phyloP scores from a whole-genome alignment of 2,329 filamentous ascomycete genomes.

The Trichoderma atroviride region DNA sequence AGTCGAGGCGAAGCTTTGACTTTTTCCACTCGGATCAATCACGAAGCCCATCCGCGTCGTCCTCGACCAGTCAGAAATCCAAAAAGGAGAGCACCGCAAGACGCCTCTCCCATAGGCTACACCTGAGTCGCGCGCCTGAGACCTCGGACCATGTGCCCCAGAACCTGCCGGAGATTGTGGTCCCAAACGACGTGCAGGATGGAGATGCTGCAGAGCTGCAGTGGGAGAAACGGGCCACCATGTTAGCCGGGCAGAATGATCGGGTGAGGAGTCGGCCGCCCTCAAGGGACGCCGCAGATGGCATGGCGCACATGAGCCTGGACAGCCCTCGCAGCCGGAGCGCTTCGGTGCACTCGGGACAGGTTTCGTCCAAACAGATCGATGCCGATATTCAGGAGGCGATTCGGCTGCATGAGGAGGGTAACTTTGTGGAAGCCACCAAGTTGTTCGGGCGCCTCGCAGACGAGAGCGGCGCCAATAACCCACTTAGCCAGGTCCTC shows the following conservation, averaged over 20 bases:
- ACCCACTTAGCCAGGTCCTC: slow-evolving; percentile 91
- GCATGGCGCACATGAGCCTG: slow-evolving; percentile 36
- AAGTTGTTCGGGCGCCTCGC: slow-evolving; percentile 81
- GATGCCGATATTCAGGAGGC: slow-evolving; percentile 86
- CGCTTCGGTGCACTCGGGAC: slow-evolving; percentile 31
- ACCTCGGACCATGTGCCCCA: slow-evolving; percentile 75
- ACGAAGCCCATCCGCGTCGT: slow-evolving; percentile 53
- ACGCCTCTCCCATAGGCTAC: slow-evolving; percentile 70
- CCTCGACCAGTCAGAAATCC: slow-evolving; percentile 42
- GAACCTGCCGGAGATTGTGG: slow-evolving; percentile 74
- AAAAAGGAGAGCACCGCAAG: slow-evolving; percentile 42
- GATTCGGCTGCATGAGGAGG: slow-evolving; percentile 88
- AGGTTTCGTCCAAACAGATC: slow-evolving; percentile 54
- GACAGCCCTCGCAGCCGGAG: slow-evolving; percentile 28
- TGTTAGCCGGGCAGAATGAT: slow-evolving; percentile 70
- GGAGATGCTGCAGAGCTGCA: slow-evolving; percentile 62
- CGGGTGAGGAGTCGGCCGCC: slow-evolving; percentile 48
- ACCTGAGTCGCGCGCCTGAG: slow-evolving; percentile 60
- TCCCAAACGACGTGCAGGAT: slow-evolving; percentile 48
- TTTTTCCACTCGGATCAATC: slow-evolving; percentile 51
- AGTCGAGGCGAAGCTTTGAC: slow-evolving; percentile 48
- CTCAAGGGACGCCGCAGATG: slow-evolving; percentile 40
- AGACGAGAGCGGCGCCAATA: slow-evolving; percentile 81
- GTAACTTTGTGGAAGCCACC: slow-evolving; percentile 79
- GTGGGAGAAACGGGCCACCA: slow-evolving; percentile 94